A percentile compares a stretch with the other conserved stretches of the same genome.
phyloP scores from a whole-genome alignment of 2,329 filamentous ascomycete genomes.

The Nemania sp. region DNA sequence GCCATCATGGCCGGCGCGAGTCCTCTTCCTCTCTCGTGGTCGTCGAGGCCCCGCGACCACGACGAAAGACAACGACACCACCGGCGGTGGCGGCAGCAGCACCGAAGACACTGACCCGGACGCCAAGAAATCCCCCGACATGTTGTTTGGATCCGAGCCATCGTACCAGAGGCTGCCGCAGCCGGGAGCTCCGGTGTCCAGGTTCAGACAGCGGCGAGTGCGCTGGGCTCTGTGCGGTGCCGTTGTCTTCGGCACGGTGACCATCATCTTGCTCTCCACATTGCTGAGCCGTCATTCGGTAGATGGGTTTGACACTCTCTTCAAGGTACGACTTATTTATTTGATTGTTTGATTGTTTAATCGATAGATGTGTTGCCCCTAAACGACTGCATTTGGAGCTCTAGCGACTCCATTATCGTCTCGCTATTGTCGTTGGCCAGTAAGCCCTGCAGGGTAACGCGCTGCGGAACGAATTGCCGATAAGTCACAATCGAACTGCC shows the following conservation, averaged over 20 bases:
- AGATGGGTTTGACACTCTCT: slow-evolving; percentile 18
- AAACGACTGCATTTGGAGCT: background rate
- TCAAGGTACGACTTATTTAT: slow-evolving; percentile 23
- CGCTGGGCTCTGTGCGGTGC: slow-evolving; percentile 14
- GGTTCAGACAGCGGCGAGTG: slow-evolving; percentile 6
- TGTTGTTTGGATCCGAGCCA: slow-evolving; percentile 21
- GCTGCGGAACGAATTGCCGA: slow-evolving; percentile 19
- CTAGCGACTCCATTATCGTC: background rate
- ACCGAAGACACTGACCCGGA: slow-evolving; percentile 6
- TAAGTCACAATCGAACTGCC: slow-evolving; percentile 14
- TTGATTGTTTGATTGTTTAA: background rate
- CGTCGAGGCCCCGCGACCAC: slow-evolving; percentile 5
- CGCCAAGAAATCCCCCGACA: slow-evolving; percentile 10
- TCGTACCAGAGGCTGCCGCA: slow-evolving; percentile 17
- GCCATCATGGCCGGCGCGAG: slow-evolving; percentile 28
- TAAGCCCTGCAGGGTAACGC: background rate
- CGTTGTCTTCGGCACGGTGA: slow-evolving; percentile 23
- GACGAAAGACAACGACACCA: background rate
- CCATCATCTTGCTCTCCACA: slow-evolving; percentile 27
- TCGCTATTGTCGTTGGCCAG: background rate
- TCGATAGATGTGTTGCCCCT: background rate
- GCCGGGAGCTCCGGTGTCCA: background rate
- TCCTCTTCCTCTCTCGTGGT: slow-evolving; percentile 11
- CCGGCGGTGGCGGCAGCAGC: background rate
- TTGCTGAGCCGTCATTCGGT: slow-evolving; percentile 22